Conservation (phyloP, 2,329 filamentous ascomycete genomes). For the Coniochaeta hoffmannii region DNA sequence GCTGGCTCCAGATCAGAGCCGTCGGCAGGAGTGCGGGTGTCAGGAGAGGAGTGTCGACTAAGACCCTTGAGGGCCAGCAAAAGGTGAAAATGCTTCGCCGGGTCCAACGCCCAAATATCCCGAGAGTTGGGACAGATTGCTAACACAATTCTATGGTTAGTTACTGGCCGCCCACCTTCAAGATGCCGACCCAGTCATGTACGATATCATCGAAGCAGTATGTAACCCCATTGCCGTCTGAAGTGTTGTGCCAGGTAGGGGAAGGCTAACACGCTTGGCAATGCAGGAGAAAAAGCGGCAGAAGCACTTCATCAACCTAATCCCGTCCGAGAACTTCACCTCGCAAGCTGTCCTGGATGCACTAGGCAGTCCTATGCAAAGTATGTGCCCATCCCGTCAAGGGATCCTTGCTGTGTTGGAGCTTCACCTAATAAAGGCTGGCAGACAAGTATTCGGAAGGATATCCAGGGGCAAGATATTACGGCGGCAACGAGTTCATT, state of each 20-base stretch:
- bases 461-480: constrained; percentile 93
- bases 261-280: background rate
- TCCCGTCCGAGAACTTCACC: constrained; percentile 93
- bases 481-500: constrained; percentile 94
- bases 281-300: constrained; percentile 85
- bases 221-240: constrained; percentile 8
- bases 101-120: no score
- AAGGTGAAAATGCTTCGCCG: constrained; percentile 31
- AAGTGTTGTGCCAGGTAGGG: background rate
- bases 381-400: constrained; percentile 38
- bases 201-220: constrained; percentile 85
- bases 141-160: constrained; percentile 55
- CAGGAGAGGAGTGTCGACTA: constrained; percentile 37
- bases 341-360: constrained; percentile 89
- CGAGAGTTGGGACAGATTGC: constrained; percentile 9
- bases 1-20: constrained; percentile 17
- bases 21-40: constrained; percentile 10
- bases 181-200: constrained; percentile 80
- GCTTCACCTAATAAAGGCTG: constrained; percentile 21
- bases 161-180: constrained; percentile 72
- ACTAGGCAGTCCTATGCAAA: constrained; percentile 90
- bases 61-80: constrained; percentile 49
- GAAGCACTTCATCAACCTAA: constrained; percentile 97
- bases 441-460: constrained; percentile 97
- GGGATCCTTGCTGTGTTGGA: background rate